Evolutionary conservation across 2,329 filamentous ascomycete species (phyloP).

Genomic region (Hysterium pulicare): DNA sequence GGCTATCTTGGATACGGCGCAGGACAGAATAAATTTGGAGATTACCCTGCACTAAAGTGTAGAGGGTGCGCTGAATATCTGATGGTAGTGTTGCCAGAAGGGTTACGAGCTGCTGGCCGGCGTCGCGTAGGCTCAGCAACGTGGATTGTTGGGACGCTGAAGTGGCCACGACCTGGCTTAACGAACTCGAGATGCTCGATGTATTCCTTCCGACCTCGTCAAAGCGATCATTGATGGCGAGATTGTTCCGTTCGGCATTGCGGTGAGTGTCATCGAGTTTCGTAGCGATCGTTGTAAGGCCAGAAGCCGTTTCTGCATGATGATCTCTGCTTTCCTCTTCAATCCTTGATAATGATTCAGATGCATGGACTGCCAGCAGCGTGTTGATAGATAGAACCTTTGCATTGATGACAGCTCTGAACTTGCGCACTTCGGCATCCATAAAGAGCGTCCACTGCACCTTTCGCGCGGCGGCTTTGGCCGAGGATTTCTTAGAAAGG

Average conservation of each 20-base stretch:
- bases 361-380: conserved; percentile 15
- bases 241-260: too few relatives aligned
- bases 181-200: too few relatives aligned
- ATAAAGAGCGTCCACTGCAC: conserved; percentile 17
- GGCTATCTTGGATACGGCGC: background rate
- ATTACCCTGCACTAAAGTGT: background rate
- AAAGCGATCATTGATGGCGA: too few relatives aligned
- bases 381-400: conserved; percentile 21
- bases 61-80: background rate
- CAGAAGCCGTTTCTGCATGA: background rate
- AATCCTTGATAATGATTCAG: conserved; percentile 4
- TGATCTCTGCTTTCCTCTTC: background rate
- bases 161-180: too few relatives aligned
- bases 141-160: too few relatives aligned
- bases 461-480: conserved; percentile 9
- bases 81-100: background rate
- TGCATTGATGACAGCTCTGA: conserved; percentile 14
- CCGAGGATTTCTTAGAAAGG: conserved; percentile 3
- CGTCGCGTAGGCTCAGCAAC: too few relatives aligned
- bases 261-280: too few relatives aligned
- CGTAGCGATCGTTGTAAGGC: too few relatives aligned
- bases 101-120: background rate
- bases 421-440: conserved; percentile 15
- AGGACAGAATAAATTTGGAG: background rate
- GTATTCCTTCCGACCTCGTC: too few relatives aligned